Percentiles rank a stretch among this genome's conserved stretches.
phyloP scores from a whole-genome alignment of 176 grass and related monocot species.

The Aegilops longissima region DNA sequence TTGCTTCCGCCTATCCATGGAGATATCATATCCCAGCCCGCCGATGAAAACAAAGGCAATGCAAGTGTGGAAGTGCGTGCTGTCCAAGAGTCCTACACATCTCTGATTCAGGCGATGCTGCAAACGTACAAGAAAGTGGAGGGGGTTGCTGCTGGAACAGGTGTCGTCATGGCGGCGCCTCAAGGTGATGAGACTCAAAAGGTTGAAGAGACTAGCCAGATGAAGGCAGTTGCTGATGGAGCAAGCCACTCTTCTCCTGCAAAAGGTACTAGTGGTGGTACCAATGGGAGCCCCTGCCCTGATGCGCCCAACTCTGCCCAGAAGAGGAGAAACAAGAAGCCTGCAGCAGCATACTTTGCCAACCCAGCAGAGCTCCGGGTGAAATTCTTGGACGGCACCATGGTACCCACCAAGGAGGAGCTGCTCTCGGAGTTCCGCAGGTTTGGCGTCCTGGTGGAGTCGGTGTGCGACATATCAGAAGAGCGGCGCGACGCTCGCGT shows the following conservation, averaged over 20 bases:
- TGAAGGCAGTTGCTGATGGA: not conserved
- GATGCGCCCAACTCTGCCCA: slow-evolving; percentile 2
- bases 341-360: slow-evolving; percentile 22
- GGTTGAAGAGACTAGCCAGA: slow-evolving; percentile 19
- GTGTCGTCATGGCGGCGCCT: not conserved
- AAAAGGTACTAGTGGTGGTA: not conserved
- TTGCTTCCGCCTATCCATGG: not conserved
- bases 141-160: slow-evolving; percentile 6
- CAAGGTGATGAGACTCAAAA: not conserved
- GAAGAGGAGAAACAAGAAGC: slow-evolving; percentile 45
- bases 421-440: slow-evolving; percentile 52
- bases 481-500: slow-evolving; percentile 38
- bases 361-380: slow-evolving; percentile 58
- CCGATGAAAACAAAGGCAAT: slow-evolving; percentile 17
- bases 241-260: slow-evolving; percentile 19
- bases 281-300: slow-evolving; percentile 3
- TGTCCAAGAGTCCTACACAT: slow-evolving; percentile 47
- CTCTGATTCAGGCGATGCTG: slow-evolving; percentile 42
- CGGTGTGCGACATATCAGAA: slow-evolving; percentile 39
- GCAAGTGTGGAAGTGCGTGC: slow-evolving; percentile 8
- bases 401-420: slow-evolving; percentile 64
- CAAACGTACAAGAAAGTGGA: slow-evolving; percentile 28
- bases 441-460: slow-evolving; percentile 58
- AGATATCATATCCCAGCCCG: not conserved
- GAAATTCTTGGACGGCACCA: slow-evolving; percentile 31